Percentiles rank a stretch among this genome's conserved stretches.
Conservation (phyloP, 768 basidiomycete genomes). For the Lactarius hengduanensis region DNA sequence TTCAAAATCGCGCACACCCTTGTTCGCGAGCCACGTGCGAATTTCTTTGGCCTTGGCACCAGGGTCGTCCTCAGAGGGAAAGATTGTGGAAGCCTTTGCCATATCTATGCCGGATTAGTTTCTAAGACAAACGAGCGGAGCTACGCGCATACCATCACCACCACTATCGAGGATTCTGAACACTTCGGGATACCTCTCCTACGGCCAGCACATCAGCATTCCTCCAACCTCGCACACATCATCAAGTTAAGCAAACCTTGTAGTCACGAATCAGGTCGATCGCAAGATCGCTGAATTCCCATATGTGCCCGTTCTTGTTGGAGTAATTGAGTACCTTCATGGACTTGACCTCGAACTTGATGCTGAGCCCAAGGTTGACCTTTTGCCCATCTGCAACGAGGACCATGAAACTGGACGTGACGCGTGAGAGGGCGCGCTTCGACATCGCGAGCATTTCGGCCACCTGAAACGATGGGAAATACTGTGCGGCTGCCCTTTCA, state of each 20-base stretch:
- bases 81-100: constrained; percentile 58
- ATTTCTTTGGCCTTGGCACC: constrained; percentile 75
- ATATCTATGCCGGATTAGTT: constrained; percentile 53
- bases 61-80: constrained; percentile 54
- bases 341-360: constrained; percentile 95
- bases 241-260: constrained; percentile 47
- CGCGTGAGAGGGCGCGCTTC: constrained; percentile 78
- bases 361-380: constrained; percentile 86
- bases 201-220: constrained; percentile 7
- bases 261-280: constrained; percentile 80
- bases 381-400: constrained; percentile 72
- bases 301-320: constrained; percentile 74
- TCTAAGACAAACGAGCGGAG: constrained; percentile 10
- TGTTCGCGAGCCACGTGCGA: constrained; percentile 80
- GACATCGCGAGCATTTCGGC: constrained; percentile 73
- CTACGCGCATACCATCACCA: constrained; percentile 61
- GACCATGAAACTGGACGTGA: constrained; percentile 94
- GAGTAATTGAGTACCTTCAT: constrained; percentile 94
- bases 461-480: constrained; percentile 77
- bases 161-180: constrained; percentile 67
- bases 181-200: constrained; percentile 83
- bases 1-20: constrained; percentile 88
- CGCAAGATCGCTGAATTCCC: constrained; percentile 94
- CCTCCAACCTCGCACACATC: not conserved
- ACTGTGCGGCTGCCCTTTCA: constrained; percentile 49